Base-by-base conservation (phyloP, 176 grass and related monocot species). In the Themeda triandra region DNA sequence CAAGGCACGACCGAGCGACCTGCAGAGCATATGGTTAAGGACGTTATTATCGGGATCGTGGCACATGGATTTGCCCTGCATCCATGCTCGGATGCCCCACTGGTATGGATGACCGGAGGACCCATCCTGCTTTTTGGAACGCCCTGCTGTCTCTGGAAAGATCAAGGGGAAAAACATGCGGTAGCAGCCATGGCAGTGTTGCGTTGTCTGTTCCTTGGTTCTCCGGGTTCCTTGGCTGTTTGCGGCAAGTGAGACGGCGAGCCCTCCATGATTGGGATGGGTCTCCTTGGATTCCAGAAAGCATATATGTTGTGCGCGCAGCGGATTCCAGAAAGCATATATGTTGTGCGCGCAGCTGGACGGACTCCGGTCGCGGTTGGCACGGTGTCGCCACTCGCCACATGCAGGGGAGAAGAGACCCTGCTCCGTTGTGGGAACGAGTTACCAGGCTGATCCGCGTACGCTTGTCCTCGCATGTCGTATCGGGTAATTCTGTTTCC, bases 41-140 rank as follows among this genome's bases (percentile, higher is more conserved):
- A 45, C 44, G 44, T 42, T 25, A 60, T 53, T 71, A 24, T 42
- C 60, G 44, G 83, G 88, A 78, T 78, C 69, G 71, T 72, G 29
- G 88, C 88, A 90, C 84, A 90, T 90, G 79, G 84, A 74, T 68
- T 75, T 81, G 59, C 33, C 48, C 10, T 13, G 23, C 18, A 4
- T 42, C 12, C 68, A 7, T 69, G n/a, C n/a, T n/a, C n/a, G n/a
- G n/a, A n/a, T n/a, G 30, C 18, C 23, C 44, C 73, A 41, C 23
- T 3, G 54, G 25, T 28, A 37, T 36, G 54, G 42, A 37, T 36
- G 54, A 24, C 54, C 21, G 54, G 53, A 9, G 69, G 42, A 36
- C 69, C 85, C 70, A 21, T 24, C 17, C 23, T 6, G 25, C 17
- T 42, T 78, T 56, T 64, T 41, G 32, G 44, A 75, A 36, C 48